A percentile compares a stretch with the other conserved stretches of the same genome.
Evolutionary conservation across 2,329 filamentous ascomycete species (phyloP).

Genomic region (Calonectria honghensis): DNA sequence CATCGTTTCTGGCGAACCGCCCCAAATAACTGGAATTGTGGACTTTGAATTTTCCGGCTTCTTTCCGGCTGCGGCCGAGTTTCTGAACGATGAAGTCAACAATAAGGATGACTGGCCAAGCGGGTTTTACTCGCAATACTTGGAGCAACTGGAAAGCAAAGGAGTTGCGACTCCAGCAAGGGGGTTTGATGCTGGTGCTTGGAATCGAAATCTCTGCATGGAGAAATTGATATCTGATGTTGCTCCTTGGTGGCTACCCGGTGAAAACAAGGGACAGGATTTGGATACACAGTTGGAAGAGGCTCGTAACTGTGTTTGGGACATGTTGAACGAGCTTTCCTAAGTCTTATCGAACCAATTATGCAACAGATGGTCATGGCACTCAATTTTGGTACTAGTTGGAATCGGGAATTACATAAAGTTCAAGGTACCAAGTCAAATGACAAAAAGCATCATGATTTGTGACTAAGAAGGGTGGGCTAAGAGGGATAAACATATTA

Average conservation of each 20-base stretch:
- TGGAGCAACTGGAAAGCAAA: not conserved
- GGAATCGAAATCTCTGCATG: constrained; percentile 4
- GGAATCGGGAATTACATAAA: not conserved
- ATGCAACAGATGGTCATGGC: not conserved
- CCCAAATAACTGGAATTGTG: constrained; percentile 26
- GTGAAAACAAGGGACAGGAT: not conserved
- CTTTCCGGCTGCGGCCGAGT: constrained; percentile 28
- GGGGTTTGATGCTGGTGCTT: not conserved
- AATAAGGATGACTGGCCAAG: constrained; percentile 24
- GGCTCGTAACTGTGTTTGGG: not conserved
- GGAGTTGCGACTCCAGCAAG: not conserved
- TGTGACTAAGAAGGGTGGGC: not conserved
- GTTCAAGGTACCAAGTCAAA: not conserved
- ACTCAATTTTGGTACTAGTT: not conserved
- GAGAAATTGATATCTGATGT: constrained; percentile 19
- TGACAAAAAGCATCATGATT: not conserved
- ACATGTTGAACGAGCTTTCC: not conserved
- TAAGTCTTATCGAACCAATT: not conserved
- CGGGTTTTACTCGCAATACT: constrained; percentile 15
- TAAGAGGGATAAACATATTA: not conserved
- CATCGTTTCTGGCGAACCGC: constrained; percentile 12
- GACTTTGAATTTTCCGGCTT: constrained; percentile 43
- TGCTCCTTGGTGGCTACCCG: constrained; percentile 40
- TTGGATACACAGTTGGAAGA: not conserved
- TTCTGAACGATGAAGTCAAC: constrained; percentile 32